Conservation (phyloP, 495 filamentous ascomycete genomes). For the Aspergillus saccharolyticus region DNA sequence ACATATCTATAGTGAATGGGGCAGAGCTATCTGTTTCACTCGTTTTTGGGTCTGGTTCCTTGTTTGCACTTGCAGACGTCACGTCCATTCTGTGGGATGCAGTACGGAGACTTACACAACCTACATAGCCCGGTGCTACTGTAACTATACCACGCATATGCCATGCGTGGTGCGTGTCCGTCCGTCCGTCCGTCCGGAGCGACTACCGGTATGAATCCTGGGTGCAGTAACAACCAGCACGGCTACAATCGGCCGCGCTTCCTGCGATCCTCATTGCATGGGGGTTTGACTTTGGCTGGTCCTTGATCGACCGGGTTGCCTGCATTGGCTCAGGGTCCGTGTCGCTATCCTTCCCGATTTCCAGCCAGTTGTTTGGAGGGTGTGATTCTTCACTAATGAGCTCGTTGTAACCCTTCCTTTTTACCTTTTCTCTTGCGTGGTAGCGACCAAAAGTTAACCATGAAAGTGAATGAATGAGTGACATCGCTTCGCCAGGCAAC, state of each 20-base stretch:
- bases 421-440: background rate
- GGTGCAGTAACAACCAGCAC: background rate
- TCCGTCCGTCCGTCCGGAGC: slow-evolving; percentile 2
- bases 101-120: too few species aligned
- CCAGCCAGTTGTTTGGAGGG: background rate
- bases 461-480: too few species aligned
- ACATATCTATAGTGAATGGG: too few species aligned
- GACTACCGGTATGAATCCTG: too few species aligned
- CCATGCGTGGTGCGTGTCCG: background rate
- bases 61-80: background rate
- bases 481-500: background rate
- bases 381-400: background rate
- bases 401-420: background rate
- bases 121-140: too few species aligned
- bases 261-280: slow-evolving; percentile 1
- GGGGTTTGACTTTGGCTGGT: background rate
- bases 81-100: slow-evolving; percentile 9
- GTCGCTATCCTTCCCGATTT: slow-evolving; percentile 1
- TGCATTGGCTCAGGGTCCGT: slow-evolving; percentile 16
- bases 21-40: background rate
- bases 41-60: background rate
- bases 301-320: slow-evolving; percentile 8
- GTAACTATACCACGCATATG: too few species aligned
- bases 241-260: background rate
- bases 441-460: background rate